Conservation (phyloP, 2,329 filamentous ascomycete genomes). For the Nannizziopsis barbatae region DNA sequence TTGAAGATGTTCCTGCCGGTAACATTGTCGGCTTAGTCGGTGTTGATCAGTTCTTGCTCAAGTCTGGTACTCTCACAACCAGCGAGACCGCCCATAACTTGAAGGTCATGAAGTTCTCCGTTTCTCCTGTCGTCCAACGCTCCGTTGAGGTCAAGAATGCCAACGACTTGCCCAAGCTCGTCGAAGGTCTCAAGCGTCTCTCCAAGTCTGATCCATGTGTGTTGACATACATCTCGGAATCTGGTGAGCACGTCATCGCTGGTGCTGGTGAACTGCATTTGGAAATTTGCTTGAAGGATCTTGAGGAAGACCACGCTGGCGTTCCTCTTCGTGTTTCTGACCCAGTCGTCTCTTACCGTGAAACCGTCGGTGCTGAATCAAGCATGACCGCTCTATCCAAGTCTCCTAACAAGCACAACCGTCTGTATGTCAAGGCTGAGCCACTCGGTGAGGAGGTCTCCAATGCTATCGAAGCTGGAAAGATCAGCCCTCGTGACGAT, state of each 20-base stretch:
- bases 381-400: conserved; percentile 97
- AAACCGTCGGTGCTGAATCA: conserved; percentile 75
- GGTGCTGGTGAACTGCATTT: conserved; percentile 99
- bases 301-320: conserved; percentile 98
- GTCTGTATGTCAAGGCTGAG: conserved; percentile 90
- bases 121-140: conserved; percentile 95
- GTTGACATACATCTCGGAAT: conserved; percentile 75
- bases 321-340: conserved; percentile 96
- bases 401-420: conserved; percentile 99
- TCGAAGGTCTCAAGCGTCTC: conserved; percentile 99
- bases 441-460: conserved; percentile 87
- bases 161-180: conserved; percentile 97
- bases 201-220: conserved; percentile 99
- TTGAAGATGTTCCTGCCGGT: conserved; percentile 96
- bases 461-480: conserved; percentile 79
- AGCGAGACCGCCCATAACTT: conserved; percentile 97
- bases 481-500: conserved; percentile 91
- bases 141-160: conserved; percentile 99
- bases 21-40: conserved; percentile 99
- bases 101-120: conserved; percentile 99
- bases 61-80: conserved; percentile 98
- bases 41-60: conserved; percentile 99
- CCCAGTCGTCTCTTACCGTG: conserved; percentile 96
- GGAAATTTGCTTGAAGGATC: conserved; percentile 99
- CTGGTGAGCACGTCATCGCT: conserved; percentile 97